Evolutionary conservation across 768 basidiomycete species (phyloP).

Genomic region (Multifurca ochricompacta): DNA sequence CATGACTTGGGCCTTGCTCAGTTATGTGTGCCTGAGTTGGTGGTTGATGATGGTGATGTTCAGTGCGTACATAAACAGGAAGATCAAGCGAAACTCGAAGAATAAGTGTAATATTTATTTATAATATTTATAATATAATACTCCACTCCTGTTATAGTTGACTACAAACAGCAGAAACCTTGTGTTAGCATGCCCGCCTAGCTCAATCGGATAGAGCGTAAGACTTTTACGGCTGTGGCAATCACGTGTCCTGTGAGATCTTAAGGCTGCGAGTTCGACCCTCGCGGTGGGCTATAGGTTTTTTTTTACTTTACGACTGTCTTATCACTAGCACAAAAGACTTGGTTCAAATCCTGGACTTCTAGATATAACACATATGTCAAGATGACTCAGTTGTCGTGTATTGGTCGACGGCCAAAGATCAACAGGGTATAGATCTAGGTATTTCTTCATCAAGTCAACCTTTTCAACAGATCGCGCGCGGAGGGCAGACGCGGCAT

Average conservation of each 20-base stretch:
- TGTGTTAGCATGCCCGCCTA: slow-evolving; percentile 41
- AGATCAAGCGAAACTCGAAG: background rate
- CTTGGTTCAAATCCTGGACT: no score
- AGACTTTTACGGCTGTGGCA: slow-evolving; percentile 38
- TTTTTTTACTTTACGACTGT: background rate
- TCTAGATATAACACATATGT: no score
- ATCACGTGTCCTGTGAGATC: slow-evolving; percentile 27
- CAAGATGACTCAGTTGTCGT: no score
- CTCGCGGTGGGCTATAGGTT: slow-evolving; percentile 47
- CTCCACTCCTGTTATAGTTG: no score
- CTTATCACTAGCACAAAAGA: background rate
- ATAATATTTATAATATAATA: no score
- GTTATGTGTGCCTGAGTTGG: slow-evolving; percentile 33
- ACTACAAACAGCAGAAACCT: no score
- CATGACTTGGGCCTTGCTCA: slow-evolving; percentile 68
- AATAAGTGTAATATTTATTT: no score
- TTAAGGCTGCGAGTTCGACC: slow-evolving; percentile 59
- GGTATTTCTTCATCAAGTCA: slow-evolving; percentile 12
- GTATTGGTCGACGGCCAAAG: background rate
- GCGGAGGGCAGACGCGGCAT: slow-evolving; percentile 16
- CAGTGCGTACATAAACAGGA: background rate
- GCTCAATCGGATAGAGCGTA: slow-evolving; percentile 56
- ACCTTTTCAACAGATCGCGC: slow-evolving; percentile 8
- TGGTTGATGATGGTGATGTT: slow-evolving; percentile 15
- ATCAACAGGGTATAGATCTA: background rate